phyloP scores from a whole-genome alignment of 768 basidiomycete genomes.

The Trichaptum fuscoviolaceum region DNA sequence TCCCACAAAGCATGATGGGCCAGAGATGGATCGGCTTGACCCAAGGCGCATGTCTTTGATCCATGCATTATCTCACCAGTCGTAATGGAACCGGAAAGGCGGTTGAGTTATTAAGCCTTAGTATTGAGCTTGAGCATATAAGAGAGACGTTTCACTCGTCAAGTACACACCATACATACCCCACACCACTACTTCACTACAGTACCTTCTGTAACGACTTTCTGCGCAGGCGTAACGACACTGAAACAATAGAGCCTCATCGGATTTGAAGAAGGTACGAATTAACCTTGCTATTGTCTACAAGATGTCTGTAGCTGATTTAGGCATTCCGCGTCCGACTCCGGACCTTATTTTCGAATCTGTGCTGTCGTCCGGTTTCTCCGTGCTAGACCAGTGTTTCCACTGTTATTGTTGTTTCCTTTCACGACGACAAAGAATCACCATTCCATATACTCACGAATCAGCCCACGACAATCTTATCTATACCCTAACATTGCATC shows the following conservation, averaged over 20 bases:
- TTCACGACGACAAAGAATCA: neutral
- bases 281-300: neutral
- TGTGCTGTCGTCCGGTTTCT: neutral
- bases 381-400: neutral
- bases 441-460: neutral
- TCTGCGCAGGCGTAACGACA: conserved; percentile 1
- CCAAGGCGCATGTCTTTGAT: neutral
- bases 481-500: neutral
- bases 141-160: neutral
- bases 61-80: neutral
- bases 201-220: neutral
- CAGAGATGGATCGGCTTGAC: neutral
- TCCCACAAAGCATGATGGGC: neutral
- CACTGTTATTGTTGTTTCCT: neutral
- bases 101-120: neutral
- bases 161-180: neutral
- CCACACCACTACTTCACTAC: neutral
- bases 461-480: neutral
- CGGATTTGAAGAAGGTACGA: neutral
- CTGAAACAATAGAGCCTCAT: neutral
- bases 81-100: neutral
- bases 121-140: neutral
- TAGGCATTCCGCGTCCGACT: neutral
- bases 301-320: neutral
- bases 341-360: neutral